Evolutionary conservation across 2,329 filamentous ascomycete species (phyloP), one percentile per base, ranked within the genome.

Genomic region (Dothideomycetidae sp.): DNA sequence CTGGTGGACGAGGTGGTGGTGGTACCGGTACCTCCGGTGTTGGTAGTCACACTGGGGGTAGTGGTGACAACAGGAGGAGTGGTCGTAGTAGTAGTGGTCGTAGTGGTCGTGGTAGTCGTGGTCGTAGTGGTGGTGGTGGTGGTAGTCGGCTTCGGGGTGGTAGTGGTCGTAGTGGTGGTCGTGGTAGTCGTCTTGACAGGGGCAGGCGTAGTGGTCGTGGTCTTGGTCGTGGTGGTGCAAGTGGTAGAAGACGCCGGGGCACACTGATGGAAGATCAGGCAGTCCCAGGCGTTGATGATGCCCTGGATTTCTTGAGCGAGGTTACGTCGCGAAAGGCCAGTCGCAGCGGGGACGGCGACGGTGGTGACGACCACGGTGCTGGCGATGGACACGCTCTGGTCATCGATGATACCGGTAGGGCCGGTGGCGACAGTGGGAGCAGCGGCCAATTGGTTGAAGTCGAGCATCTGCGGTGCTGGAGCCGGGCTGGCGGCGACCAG

Each of bases 1-100:
- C 46, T 40, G 17, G 35, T 42, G 5, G 50, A 45, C 16, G 48
- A 50, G 32, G 46, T 48, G 14, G 47, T 46, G 14, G 39, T 31
- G 23, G 39, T 45, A 4, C 23, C 33, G 29, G 42, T 18, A 9
- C 12, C 5, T 10, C 15, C 7, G 4, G 19, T 16, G 10, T 32
- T 28, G 12, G 26, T 36, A 13, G 39, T 34, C 10, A 31, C 16
- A 5, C 19, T 13, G n/a, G 15, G 12, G 3, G 37, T 33, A 4
- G 31, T 34, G 10, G 37, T 30, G 4, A 32, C 35, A 18, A 28
- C 12, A 15, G 13, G 23, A 30, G 41, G 33, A 21, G 37, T 36
- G 16, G 41, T 26, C 12, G 37, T 36, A 31, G 39, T 42, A 31
- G 42, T 36, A 10, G 42, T 39, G 3, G 35, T 40, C n/a, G 42